Evolutionary conservation across 805 yeast genomes (phyloP), one percentile per base, ranked within the genome.

Genomic region (Priceomyces haplophilus): DNA sequence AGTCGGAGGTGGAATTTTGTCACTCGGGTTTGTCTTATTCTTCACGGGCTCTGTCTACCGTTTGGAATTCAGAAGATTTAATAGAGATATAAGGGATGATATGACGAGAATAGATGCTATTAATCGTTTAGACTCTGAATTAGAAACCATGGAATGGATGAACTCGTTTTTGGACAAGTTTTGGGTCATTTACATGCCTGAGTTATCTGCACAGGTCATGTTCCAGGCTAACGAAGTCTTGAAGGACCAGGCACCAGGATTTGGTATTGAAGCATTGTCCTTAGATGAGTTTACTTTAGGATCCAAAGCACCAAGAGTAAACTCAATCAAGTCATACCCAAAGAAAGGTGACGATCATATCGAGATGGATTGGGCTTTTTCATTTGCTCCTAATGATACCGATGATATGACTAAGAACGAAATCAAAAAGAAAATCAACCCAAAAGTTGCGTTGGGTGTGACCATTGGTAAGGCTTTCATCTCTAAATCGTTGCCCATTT

Each of bases 131-230:
- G 86, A 81, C 44, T 73, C 76, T 37, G 76, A 74, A 52, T 58
- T 74, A 42, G 95, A 86, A 64, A 81, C 90, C 7, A 84, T 86
- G 79, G 79, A 82, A 46, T 86, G 95, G 95, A 61, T 86, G 54
- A 86, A 86, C 55, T 76, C 82, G 18, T 85, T 86, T 55, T 63
- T 86, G 58, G 82, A 82, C 34, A 86, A 86, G 63, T 85, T 86
- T 56, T 86, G 95, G 95, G 86, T 85, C 44, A 84, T 86, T 47
- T 86, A 86, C 55, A 86, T 86, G 95, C 91, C 93, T 24, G 88
- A 86, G 0, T 68, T 86, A 39, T 82, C 89, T 5, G 88, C 84
- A 51, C 81, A 79, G 64, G 95, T 86, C 18, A 73, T 80, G 61
- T 76, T 75, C 38, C 78, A 76, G 54, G 85, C 88, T n/a, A 85